Percentiles rank a stretch among this genome's conserved stretches.
These are phyloP conservation scores for Globisporangium apiculatum DNA, from an alignment of 352 stramenopile species.

Conservation along the genomic window DNA sequence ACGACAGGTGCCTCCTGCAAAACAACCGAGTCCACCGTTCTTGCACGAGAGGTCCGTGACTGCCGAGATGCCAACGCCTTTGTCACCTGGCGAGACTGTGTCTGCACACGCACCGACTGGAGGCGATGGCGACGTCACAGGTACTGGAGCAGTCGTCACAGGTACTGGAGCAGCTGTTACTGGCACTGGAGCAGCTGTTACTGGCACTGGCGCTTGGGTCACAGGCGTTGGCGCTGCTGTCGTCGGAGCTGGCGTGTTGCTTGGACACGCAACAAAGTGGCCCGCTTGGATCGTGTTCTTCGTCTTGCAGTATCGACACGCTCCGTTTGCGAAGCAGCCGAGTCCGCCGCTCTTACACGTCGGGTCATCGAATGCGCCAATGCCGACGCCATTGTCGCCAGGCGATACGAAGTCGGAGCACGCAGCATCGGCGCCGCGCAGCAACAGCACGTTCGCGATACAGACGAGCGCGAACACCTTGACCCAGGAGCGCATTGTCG, in stretches of 20 bases:
- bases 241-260: not conserved
- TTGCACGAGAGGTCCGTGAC: conserved; percentile 5
- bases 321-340: conserved; percentile 10
- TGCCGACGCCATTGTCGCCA: conserved; percentile 7
- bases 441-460: not conserved
- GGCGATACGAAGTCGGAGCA: conserved; percentile 1
- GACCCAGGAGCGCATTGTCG: conserved; percentile 4
- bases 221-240: not conserved
- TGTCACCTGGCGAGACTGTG: conserved; percentile 1
- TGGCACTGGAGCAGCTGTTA: not conserved
- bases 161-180: not conserved
- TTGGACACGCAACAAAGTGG: conserved; percentile 10
- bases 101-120: not conserved
- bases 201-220: not conserved
- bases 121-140: not conserved
- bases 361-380: conserved; percentile 7
- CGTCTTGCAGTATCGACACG: conserved; percentile 22
- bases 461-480: conserved; percentile 8
- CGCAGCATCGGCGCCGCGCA: conserved; percentile 1
- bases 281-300: conserved; percentile 10
- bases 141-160: not conserved
- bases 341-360: conserved; percentile 15
- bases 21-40: conserved; percentile 15
- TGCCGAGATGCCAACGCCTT: conserved; percentile 4
- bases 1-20: not conserved